Base-by-base conservation (phyloP, 345 rosid genomes). In the Raphanus sativus region DNA sequence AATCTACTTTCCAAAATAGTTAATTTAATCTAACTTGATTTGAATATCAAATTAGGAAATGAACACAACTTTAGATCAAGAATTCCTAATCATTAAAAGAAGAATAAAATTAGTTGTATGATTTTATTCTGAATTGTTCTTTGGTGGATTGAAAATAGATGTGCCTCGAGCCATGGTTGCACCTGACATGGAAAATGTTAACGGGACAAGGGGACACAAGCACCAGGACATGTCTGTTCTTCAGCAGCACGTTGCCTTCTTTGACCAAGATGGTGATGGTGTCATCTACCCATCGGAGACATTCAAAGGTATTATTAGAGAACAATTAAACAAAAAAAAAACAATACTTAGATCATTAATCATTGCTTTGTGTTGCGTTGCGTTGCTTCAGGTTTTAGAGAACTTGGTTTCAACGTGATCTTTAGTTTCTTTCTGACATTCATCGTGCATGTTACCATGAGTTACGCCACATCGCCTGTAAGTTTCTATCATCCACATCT, bases 181-280 rank as follows among this genome's bases (percentile, higher is more conserved):
- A 48, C 84, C 90, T 0, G 90, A 88, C 77, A 78, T 86, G 69
- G 91, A 89, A 56, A 79, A 88, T 28, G 82, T 84, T 3, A 55
- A 82, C 64, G 91, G 94, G 12, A 86, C 94, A 72, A 80, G 83
- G 50, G 89, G 87, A 13, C 94, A 83, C 69, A 78, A 77, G 50
- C 84, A 89, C 67, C 33, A 73, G 4, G 83, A 87, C 34, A 68
- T 84, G 86, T 86, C 86, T 78, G 89, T 89, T 59, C 89, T 89
- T 82, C 91, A 88, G 71, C 90, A 89, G 40, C 91, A 89, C 33
- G 86, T 71, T 0, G 81, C 90, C 63, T 89, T 89, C 79, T 89
- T 88, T 45, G 90, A 89, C 62, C 86, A 68, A 52, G 84, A 89
- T 21, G 78, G 80, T 64, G 86, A 88, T 69, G 91, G 91, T 45